A percentile compares a stretch with the other conserved stretches of the same genome.
These are phyloP conservation scores for Hygrophoropsis aurantiaca DNA, from an alignment of 768 basidiomycete species.

Conservation along the genomic window DNA sequence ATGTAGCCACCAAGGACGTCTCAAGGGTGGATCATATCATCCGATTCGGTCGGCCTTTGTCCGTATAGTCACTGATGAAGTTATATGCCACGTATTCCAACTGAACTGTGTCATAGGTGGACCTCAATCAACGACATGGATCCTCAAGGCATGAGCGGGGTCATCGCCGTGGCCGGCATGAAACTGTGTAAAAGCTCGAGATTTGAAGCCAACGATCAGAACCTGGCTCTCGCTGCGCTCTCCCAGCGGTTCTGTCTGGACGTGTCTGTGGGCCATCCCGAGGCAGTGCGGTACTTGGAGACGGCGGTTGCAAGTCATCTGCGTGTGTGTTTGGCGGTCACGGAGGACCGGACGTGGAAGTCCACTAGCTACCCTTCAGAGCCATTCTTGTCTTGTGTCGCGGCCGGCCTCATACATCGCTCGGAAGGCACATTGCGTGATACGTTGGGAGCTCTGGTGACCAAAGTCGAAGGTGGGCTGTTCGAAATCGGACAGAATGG, in stretches of 20 bases:
- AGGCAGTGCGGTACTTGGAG: slow-evolving; percentile 3
- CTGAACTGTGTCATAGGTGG: not conserved
- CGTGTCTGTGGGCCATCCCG: not conserved
- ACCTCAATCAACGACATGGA: not conserved
- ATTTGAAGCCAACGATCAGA: not conserved
- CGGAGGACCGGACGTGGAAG: slow-evolving; percentile 8
- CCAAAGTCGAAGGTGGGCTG: slow-evolving; percentile 5
- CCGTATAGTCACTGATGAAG: too few relatives aligned
- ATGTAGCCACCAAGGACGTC: not conserved
- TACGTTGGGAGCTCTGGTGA: not conserved
- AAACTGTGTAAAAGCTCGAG: not conserved
- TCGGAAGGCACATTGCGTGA: not conserved
- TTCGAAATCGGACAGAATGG: slow-evolving; percentile 4
- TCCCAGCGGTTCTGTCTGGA: slow-evolving; percentile 7
- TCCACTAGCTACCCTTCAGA: slow-evolving; percentile 16
- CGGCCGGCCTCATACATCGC: slow-evolving; percentile 4
- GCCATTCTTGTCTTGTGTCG: slow-evolving; percentile 12
- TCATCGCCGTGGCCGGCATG: not conserved
- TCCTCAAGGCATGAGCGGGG: not conserved
- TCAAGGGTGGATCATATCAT: not conserved
- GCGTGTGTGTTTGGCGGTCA: slow-evolving; percentile 6
- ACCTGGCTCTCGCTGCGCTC: slow-evolving; percentile 4
- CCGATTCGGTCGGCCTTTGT: not conserved
- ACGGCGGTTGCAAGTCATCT: slow-evolving; percentile 11
- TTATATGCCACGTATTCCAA: too few relatives aligned